A percentile compares a stretch with the other conserved stretches of the same genome.
These are phyloP conservation scores for Didymella keratinophila DNA, from an alignment of 2,329 filamentous ascomycete genomes.

Conservation along the genomic window DNA sequence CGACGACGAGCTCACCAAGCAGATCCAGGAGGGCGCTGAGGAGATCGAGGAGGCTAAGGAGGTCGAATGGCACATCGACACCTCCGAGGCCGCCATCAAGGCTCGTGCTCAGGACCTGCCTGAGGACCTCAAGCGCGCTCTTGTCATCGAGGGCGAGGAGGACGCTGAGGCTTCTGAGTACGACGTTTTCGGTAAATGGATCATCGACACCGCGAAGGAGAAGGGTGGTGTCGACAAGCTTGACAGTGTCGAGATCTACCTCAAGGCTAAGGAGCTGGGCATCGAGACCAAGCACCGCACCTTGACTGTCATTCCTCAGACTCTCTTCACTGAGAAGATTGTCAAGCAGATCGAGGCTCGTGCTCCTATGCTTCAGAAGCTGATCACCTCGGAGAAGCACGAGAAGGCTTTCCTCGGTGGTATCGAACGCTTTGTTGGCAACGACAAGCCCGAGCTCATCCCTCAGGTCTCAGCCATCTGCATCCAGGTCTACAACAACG, in stretches of 20 bases:
- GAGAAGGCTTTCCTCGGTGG: constrained; percentile 95
- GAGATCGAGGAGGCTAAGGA: constrained; percentile 83
- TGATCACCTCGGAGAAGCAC: constrained; percentile 89
- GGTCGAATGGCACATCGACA: constrained; percentile 94
- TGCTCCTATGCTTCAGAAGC: constrained; percentile 87
- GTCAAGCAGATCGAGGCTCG: constrained; percentile 85
- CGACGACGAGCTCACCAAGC: constrained; percentile 89
- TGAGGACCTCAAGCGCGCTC: constrained; percentile 91
- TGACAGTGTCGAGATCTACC: constrained; percentile 88
- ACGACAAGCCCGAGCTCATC: constrained; percentile 81
- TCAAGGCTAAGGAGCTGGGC: constrained; percentile 95
- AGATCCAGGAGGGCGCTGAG: constrained; percentile 71
- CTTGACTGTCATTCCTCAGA: constrained; percentile 88
- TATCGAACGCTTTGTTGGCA: constrained; percentile 89
- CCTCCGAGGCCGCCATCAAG: constrained; percentile 93
- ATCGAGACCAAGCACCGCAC: constrained; percentile 96
- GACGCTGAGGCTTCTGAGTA: constrained; percentile 85
- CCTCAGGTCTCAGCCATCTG: constrained; percentile 84
- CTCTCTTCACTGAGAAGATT: constrained; percentile 91
- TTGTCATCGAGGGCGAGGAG: constrained; percentile 83
- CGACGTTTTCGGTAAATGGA: constrained; percentile 92
- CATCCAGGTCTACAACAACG: constrained; percentile 87
- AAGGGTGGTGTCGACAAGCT: constrained; percentile 78
- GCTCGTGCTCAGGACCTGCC: constrained; percentile 92
- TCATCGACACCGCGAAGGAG: constrained; percentile 76